Evolutionary conservation across 2,329 filamentous ascomycete species (phyloP).

Genomic region (Talaromyces sp.): DNA sequence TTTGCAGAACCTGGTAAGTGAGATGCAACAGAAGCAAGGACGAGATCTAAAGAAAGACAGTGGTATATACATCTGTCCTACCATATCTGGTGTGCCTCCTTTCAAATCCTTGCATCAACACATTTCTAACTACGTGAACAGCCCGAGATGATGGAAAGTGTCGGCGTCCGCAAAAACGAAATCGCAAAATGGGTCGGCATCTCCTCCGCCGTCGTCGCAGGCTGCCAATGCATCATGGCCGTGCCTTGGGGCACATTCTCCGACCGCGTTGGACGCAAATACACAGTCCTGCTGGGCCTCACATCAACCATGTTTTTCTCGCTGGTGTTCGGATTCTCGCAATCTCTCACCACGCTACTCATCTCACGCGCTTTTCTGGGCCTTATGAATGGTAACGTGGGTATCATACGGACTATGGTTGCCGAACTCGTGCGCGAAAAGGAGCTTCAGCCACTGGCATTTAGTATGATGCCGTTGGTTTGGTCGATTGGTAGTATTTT

Average conservation of each 20-base stretch:
- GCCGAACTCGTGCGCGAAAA: constrained; percentile 88
- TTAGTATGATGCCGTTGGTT: constrained; percentile 87
- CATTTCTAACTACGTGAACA: constrained; percentile 26
- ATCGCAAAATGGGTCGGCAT: constrained; percentile 80
- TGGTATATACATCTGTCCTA: constrained; percentile 67
- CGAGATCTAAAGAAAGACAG: constrained; percentile 30
- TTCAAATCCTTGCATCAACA: constrained; percentile 10
- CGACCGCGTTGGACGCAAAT: constrained; percentile 78
- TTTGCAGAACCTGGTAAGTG: constrained; percentile 66
- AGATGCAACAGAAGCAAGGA: constrained; percentile 31
- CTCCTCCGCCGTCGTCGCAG: constrained; percentile 69
- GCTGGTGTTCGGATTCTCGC: constrained; percentile 80
- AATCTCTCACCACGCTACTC: constrained; percentile 76
- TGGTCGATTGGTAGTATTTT: constrained; percentile 88
- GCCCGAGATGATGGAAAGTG: constrained; percentile 80
- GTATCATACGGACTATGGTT: constrained; percentile 82
- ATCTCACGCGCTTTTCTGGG: constrained; percentile 74
- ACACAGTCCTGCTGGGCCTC: constrained; percentile 71
- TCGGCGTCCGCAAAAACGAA: constrained; percentile 64
- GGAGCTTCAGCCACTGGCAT: constrained; percentile 82
- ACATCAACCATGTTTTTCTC: constrained; percentile 78
- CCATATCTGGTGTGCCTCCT: constrained; percentile 54
- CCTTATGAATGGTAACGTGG: constrained; percentile 85
- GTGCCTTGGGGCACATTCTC: constrained; percentile 74
- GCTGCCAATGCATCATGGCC: constrained; percentile 69